Conservation (phyloP, 768 basidiomycete genomes). For the Phlegmacium glaucopus region DNA sequence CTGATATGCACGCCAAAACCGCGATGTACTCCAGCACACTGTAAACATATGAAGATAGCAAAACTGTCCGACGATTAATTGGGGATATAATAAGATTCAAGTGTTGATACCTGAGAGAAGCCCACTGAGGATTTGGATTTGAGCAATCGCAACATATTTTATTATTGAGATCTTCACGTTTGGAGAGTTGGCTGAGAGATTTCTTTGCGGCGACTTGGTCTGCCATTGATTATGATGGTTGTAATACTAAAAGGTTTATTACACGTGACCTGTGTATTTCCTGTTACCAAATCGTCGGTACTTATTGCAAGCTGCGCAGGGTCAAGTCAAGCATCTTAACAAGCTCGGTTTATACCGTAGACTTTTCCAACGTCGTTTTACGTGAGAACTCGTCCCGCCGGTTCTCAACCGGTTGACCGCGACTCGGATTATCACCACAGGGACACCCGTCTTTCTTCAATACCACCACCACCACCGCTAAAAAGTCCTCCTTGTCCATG, state of each 20-base stretch:
- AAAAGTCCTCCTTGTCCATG: no score
- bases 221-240: conserved; percentile 28
- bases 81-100: conserved; percentile 6
- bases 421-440: conserved; percentile 1
- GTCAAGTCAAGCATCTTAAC: no score
- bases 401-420: conserved; percentile 9
- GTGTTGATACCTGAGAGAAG: conserved; percentile 60
- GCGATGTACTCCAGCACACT: conserved; percentile 80
- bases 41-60: conserved; percentile 89
- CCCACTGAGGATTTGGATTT: conserved; percentile 96
- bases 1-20: conserved; percentile 95
- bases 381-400: conserved; percentile 13
- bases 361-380: no score
- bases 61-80: conserved; percentile 43
- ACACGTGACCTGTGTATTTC: no score
- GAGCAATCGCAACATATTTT: conserved; percentile 78
- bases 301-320: no score
- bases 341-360: no score
- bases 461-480: no score
- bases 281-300: no score
- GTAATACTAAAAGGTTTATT: neutral
- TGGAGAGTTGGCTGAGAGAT: conserved; percentile 71
- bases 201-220: conserved; percentile 70
- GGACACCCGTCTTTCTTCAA: no score
- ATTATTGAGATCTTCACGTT: conserved; percentile 69